Evolutionary conservation across 2,329 filamentous ascomycete genomes (phyloP).

Genomic region (Scytalidium lignicola): DNA sequence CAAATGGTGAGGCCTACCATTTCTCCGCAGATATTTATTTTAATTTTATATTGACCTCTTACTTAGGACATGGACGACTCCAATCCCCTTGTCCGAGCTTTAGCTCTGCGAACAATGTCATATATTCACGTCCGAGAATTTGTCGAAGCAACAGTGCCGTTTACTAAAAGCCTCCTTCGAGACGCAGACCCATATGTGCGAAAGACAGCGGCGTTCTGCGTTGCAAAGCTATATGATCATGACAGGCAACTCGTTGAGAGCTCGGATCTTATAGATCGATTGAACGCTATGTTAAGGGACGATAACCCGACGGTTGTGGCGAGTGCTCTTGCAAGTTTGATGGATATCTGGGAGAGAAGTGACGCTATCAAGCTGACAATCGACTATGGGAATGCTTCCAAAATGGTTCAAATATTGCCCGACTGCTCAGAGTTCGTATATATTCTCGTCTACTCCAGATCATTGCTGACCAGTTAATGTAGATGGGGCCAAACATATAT

Average conservation of each 20-base stretch:
- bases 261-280: conserved; percentile 84
- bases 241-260: conserved; percentile 84
- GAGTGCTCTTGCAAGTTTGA: conserved; percentile 81
- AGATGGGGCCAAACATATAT: conserved; percentile 99
- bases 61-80: conserved; percentile 83
- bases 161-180: conserved; percentile 76
- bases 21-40: neutral
- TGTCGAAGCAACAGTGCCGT: conserved; percentile 81
- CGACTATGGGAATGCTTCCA: conserved; percentile 94
- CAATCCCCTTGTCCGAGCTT: conserved; percentile 86
- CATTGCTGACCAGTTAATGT: conserved; percentile 8
- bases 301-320: conserved; percentile 98
- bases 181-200: conserved; percentile 93
- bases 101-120: conserved; percentile 91
- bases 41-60: conserved; percentile 2
- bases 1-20: conserved; percentile 55
- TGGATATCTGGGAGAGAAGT: conserved; percentile 98
- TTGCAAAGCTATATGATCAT: conserved; percentile 97
- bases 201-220: conserved; percentile 93
- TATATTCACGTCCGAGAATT: conserved; percentile 97
- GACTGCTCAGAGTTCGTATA: conserved; percentile 87
- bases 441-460: neutral
- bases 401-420: conserved; percentile 92
- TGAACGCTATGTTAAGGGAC: conserved; percentile 86
- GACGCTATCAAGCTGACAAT: conserved; percentile 98